Percentiles rank a stretch among this genome's conserved stretches.
These are phyloP conservation scores for Nannizziopsis arthrosporioides DNA, from an alignment of 2,329 filamentous ascomycete genomes.

Conservation along the genomic window DNA sequence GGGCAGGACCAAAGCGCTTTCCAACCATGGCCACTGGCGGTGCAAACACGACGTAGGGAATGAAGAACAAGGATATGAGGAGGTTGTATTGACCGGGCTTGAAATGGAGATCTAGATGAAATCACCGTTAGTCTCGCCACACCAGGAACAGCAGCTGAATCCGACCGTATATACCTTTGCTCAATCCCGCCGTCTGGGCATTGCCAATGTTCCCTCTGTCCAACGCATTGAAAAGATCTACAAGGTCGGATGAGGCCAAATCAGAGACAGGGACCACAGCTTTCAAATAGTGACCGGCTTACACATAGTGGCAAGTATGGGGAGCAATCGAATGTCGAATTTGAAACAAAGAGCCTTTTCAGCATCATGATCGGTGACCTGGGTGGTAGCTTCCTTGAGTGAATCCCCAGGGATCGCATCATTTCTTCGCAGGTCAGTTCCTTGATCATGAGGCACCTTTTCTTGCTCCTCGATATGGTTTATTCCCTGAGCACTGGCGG, in stretches of 20 bases:
- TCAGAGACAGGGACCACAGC: background rate
- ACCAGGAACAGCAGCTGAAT: background rate
- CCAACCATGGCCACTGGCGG: slow-evolving; percentile 55
- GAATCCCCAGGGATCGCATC: background rate
- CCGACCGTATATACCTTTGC: slow-evolving; percentile 22
- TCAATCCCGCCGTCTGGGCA: slow-evolving; percentile 45
- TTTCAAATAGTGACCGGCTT: slow-evolving; percentile 12
- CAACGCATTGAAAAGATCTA: slow-evolving; percentile 45
- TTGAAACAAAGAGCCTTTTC: slow-evolving; percentile 43
- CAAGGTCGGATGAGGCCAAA: background rate
- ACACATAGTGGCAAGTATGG: slow-evolving; percentile 49
- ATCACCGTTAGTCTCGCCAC: slow-evolving; percentile 24
- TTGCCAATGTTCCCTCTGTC: slow-evolving; percentile 45
- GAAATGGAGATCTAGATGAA: slow-evolving; percentile 42
- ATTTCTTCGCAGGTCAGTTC: too few species aligned
- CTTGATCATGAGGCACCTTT: too few species aligned
- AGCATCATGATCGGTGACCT: slow-evolving; percentile 35
- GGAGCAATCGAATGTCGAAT: slow-evolving; percentile 42
- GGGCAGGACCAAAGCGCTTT: slow-evolving; percentile 54
- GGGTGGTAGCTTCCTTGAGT: slow-evolving; percentile 20
- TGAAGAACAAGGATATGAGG: slow-evolving; percentile 60
- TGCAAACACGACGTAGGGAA: slow-evolving; percentile 61
- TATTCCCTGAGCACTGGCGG: too few species aligned
- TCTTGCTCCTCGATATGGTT: too few species aligned
- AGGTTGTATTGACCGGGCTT: slow-evolving; percentile 55